Evolutionary conservation across 202 grass and related monocot genomes (phyloP).

Genomic region (Brachypodium distachyon): DNA sequence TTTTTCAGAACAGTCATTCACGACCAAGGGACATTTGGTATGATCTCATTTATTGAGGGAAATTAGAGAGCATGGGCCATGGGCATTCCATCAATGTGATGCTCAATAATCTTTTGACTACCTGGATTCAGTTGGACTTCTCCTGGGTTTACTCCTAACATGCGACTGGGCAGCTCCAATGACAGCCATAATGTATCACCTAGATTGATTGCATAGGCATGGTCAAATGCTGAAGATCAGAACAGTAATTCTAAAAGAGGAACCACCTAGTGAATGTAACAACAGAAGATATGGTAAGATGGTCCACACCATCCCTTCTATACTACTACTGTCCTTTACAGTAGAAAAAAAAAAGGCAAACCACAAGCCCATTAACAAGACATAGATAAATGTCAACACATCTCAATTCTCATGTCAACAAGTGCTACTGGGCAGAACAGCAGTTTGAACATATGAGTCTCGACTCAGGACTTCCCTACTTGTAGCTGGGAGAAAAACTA

Average conservation of each 20-base stretch:
- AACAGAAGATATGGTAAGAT: background rate
- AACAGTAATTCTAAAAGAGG: background rate
- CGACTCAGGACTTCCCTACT: background rate
- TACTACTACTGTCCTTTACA: background rate
- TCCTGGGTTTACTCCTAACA: background rate
- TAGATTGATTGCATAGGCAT: background rate
- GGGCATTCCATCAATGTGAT: slow-evolving; percentile 11
- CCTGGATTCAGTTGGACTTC: background rate
- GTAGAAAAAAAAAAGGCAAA: background rate
- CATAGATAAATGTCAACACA: background rate
- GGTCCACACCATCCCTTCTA: background rate
- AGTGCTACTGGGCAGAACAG: background rate
- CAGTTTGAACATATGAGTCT: background rate
- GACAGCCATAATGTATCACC: background rate
- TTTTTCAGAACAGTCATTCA: slow-evolving; percentile 30
- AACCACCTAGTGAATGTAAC: background rate
- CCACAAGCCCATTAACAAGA: background rate
- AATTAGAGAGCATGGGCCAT: slow-evolving; percentile 15
- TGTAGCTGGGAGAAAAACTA: background rate
- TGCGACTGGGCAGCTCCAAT: background rate
- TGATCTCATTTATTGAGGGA: slow-evolving; percentile 15
- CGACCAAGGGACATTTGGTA: slow-evolving; percentile 4
- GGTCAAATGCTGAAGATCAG: background rate
- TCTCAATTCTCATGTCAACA: background rate
- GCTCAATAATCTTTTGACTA: slow-evolving; percentile 13